A percentile compares a stretch with the other conserved stretches of the same genome.
Evolutionary conservation across 202 grass and related monocot genomes (phyloP).

Genomic region (Zizania palustris): DNA sequence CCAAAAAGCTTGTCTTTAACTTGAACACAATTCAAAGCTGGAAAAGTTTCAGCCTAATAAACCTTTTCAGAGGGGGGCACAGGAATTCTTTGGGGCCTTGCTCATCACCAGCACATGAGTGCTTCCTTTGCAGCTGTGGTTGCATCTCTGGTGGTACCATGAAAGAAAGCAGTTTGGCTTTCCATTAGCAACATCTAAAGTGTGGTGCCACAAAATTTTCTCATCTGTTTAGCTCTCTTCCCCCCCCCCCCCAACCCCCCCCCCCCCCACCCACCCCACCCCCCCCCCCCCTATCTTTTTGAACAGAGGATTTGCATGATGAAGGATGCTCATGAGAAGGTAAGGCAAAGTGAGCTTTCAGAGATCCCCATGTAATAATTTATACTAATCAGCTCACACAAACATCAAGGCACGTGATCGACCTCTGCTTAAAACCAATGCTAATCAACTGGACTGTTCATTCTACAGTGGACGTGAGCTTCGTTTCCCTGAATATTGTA

Average conservation of each 20-base stretch:
- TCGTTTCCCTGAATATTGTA: constrained; percentile 12
- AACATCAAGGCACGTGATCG: constrained; percentile 6
- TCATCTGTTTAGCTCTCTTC: constrained; percentile 1
- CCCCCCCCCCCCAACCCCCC: no score
- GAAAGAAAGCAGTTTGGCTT: constrained; percentile 66
- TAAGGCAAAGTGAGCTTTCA: constrained; percentile 6
- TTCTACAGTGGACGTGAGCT: constrained; percentile 22
- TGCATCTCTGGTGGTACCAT: constrained; percentile 67
- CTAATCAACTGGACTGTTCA: constrained; percentile 9
- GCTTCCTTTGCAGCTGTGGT: constrained; percentile 52
- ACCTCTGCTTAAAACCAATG: neutral
- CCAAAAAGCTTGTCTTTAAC: constrained; percentile 44
- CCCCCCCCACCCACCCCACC: no score
- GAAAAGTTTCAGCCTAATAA: constrained; percentile 45
- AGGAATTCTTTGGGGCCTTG: constrained; percentile 67
- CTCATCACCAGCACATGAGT: constrained; percentile 74
- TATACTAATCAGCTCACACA: constrained; percentile 7
- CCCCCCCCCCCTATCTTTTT: no score
- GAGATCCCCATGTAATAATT: neutral
- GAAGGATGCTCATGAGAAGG: constrained; percentile 21
- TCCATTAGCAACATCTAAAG: constrained; percentile 66
- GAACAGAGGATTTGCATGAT: constrained; percentile 31
- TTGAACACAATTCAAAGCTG: constrained; percentile 44
- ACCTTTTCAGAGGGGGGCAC: constrained; percentile 82
- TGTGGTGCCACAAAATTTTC: constrained; percentile 14